Conservation (phyloP, 2,329 filamentous ascomycete genomes). For the Sporothrix variecibatus region DNA sequence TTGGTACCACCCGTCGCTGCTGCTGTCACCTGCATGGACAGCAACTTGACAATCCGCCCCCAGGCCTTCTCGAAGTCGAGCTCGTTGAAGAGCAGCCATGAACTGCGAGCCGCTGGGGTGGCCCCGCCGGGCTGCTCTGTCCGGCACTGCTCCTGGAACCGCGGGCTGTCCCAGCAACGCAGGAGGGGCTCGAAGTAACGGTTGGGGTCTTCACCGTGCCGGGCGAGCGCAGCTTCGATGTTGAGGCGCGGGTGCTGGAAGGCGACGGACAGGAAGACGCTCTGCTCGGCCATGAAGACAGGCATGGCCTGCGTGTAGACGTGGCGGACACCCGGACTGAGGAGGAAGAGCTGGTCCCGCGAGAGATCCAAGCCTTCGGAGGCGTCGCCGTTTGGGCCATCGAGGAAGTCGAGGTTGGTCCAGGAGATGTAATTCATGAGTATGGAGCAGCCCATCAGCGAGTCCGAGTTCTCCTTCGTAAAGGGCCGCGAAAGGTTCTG, state of each 20-base stretch:
- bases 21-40: neutral
- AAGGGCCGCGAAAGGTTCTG: constrained; percentile 15
- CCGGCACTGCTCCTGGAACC: neutral
- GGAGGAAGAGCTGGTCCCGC: constrained; percentile 7
- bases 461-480: constrained; percentile 3
- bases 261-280: constrained; percentile 7
- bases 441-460: constrained; percentile 11
- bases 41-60: neutral
- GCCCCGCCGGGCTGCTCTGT: neutral
- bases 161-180: neutral
- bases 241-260: neutral
- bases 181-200: neutral
- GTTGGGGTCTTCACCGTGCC: neutral
- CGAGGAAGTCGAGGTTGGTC: constrained; percentile 9
- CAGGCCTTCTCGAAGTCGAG: neutral
- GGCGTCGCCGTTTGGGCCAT: neutral
- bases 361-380: neutral
- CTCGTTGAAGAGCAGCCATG: constrained; percentile 6
- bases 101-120: neutral
- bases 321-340: constrained; percentile 9
- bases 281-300: constrained; percentile 2
- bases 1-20: neutral
- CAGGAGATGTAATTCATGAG: constrained; percentile 16
- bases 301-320: constrained; percentile 9
- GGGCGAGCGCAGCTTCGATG: neutral